Percentiles rank a stretch among this genome's conserved stretches.
These are phyloP conservation scores for Begonia peltatifolia DNA, from an alignment of 306 rosid species.

Conservation along the genomic window DNA sequence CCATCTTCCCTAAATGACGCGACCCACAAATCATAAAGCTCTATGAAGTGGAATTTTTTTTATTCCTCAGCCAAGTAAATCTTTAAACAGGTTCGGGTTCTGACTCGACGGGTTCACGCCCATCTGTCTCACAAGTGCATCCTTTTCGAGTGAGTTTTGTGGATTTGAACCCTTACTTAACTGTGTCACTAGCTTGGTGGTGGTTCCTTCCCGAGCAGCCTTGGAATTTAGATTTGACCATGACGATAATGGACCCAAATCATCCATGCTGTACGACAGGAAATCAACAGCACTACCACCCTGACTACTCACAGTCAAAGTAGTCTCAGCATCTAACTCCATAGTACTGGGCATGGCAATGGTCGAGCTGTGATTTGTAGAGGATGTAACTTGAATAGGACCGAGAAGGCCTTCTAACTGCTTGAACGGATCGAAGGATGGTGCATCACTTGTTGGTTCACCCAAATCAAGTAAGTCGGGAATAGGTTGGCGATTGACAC, in stretches of 20 bases:
- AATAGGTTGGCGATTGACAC: slow-evolving; percentile 39
- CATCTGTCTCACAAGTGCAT: slow-evolving; percentile 79
- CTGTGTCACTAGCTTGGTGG: slow-evolving; percentile 16
- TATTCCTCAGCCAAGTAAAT: slow-evolving; percentile 45
- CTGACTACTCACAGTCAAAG: slow-evolving; percentile 19
- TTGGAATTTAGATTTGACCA: slow-evolving; percentile 14
- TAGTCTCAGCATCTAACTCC: slow-evolving; percentile 27
- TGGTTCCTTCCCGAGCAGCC: slow-evolving; percentile 21
- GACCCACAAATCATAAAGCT: too few relatives aligned
- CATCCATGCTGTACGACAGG: slow-evolving; percentile 23
- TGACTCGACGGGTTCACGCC: slow-evolving; percentile 72
- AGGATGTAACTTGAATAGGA: slow-evolving; percentile 20
- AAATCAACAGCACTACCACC: slow-evolving; percentile 21
- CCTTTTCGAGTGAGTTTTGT: slow-evolving; percentile 48
- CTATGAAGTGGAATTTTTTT: too few relatives aligned
- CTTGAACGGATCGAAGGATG: slow-evolving; percentile 49
- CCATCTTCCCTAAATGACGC: too few relatives aligned
- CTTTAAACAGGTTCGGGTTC: slow-evolving; percentile 66
- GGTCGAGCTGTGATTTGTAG: slow-evolving; percentile 18
- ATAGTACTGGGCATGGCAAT: slow-evolving; percentile 37
- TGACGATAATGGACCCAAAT: slow-evolving; percentile 29
- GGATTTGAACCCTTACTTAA: slow-evolving; percentile 39
- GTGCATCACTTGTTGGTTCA: slow-evolving; percentile 35
- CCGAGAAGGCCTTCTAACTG: slow-evolving; percentile 75
- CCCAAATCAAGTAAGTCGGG: slow-evolving; percentile 76